Evolutionary conservation across 148 eudicot species (phyloP), one percentile per base, ranked within the genome.

Genomic region (Arctostaphylos glauca): DNA sequence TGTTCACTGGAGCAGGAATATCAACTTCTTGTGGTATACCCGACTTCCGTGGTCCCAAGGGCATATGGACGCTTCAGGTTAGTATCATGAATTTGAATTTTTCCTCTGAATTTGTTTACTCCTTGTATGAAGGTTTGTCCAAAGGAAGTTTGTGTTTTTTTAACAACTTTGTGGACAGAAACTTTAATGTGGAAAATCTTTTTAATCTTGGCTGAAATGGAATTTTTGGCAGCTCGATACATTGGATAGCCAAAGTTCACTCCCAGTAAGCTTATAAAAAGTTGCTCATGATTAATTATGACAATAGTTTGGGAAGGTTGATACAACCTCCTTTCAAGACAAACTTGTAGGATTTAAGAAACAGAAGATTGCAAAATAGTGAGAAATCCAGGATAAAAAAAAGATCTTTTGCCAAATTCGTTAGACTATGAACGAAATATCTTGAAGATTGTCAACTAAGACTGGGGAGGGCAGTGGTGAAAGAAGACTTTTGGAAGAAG

Each of bases 31-130:
- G 98, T 83, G 99, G 99, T 71, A 94, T 96, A 83, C 99, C 98
- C 82, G 99, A 96, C 84, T 96, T 96, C 86, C 95, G 99, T 66
- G 99, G 99, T 82, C 99, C 98, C 72, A 93, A 92, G 86, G 99
- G 98, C 64, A 92, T 96, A 82, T 96, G 99, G 99, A 96, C 99
- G 43, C 99, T 96, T 92, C 98, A 96, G 94, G 99, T 96, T 52
- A 41, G 49, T 62, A 14, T 70, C 54, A 44, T 71, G 46, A 47
- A 46, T 16, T 41, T 77, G 44, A 14, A 48, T 18, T 76, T 77
- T 43, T 67, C 80, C 56, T 18, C 77, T 77, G 68, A 43, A 56
- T 46, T 56, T 7, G 2, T 55, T 21, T 18, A 38, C 31, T 2
- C 31, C 50, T 7, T 56, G 23, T 77, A 41, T 18, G 50, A 77